phyloP scores from a whole-genome alignment of 2,329 filamentous ascomycete species.

The Fusarium palustre region DNA sequence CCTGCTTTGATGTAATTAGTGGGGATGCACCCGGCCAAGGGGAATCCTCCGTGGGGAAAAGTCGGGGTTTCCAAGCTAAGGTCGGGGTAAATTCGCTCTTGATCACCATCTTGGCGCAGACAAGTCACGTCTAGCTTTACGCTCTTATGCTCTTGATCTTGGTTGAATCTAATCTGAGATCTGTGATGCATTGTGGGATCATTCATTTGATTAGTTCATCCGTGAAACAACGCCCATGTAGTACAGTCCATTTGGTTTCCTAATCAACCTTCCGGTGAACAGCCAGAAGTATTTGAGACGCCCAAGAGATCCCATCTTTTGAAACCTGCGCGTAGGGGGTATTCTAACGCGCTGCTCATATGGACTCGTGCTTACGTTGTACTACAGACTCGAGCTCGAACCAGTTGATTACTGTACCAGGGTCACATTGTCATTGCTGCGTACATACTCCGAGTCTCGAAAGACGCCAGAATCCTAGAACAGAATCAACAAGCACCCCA shows the following conservation, averaged over 20 bases:
- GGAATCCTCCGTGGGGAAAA: constrained; percentile 38
- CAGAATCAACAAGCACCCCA: not conserved
- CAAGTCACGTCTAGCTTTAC: not conserved
- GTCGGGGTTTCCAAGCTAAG: constrained; percentile 37
- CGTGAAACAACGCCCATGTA: not conserved
- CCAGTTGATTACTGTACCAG: no score
- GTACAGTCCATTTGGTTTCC: not conserved
- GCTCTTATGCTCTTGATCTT: constrained; percentile 9
- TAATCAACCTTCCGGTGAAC: not conserved
- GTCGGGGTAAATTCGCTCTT: constrained; percentile 31
- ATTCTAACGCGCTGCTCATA: not conserved
- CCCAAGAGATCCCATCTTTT: not conserved
- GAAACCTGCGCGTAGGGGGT: not conserved
- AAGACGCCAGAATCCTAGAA: not conserved
- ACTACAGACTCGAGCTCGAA: not conserved
- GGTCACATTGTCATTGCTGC: no score
- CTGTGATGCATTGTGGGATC: not conserved
- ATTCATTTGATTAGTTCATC: not conserved
- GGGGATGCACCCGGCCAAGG: constrained; percentile 11
- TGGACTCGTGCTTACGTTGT: not conserved
- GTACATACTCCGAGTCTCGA: no score
- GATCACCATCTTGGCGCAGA: constrained; percentile 3
- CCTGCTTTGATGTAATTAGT: constrained; percentile 19
- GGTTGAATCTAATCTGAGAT: constrained; percentile 10
- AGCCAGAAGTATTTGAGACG: not conserved